phyloP scores from a whole-genome alignment of 2,329 filamentous ascomycete genomes.

The Pestalotiopsis sp. region DNA sequence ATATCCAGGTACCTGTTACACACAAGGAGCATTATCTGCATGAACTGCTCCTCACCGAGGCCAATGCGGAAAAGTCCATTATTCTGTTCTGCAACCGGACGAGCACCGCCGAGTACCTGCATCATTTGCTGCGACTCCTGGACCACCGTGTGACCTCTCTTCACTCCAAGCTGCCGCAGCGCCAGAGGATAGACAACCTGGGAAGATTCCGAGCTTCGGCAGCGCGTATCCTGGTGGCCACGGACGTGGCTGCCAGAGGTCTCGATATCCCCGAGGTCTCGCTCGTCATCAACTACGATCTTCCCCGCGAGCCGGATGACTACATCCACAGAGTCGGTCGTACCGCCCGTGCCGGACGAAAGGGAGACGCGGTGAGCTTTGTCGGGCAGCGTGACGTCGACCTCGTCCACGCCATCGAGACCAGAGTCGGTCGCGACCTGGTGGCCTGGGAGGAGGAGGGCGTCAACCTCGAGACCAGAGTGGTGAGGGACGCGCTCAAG shows the following conservation, averaged over 20 bases:
- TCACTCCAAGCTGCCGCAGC: slow-evolving; percentile 84
- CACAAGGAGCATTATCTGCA: slow-evolving; percentile 96
- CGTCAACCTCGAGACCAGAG: slow-evolving; percentile 90
- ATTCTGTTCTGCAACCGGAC: slow-evolving; percentile 97
- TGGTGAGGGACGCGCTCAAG: slow-evolving; percentile 84
- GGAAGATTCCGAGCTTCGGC: slow-evolving; percentile 89
- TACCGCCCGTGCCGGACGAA: slow-evolving; percentile 87
- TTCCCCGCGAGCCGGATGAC: slow-evolving; percentile 94
- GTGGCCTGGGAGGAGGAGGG: slow-evolving; percentile 85
- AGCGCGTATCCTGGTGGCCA: slow-evolving; percentile 88
- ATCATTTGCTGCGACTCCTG: slow-evolving; percentile 83
- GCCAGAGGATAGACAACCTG: slow-evolving; percentile 83
- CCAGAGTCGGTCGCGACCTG: slow-evolving; percentile 79
- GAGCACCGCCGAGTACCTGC: slow-evolving; percentile 83
- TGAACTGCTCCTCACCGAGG: slow-evolving; percentile 78
- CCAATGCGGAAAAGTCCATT: slow-evolving; percentile 73
- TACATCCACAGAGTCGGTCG: slow-evolving; percentile 97
- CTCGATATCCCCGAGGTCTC: slow-evolving; percentile 93
- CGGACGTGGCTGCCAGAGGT: slow-evolving; percentile 91
- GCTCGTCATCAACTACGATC: slow-evolving; percentile 92
- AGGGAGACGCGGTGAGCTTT: slow-evolving; percentile 82
- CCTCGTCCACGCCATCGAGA: slow-evolving; percentile 87
- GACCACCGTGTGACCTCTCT: slow-evolving; percentile 89
- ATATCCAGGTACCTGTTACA: slow-evolving; percentile 73
- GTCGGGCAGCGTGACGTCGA: slow-evolving; percentile 93